These are phyloP conservation scores for Pseudonitzschia pungens DNA, from an alignment of 108 stramenopile species.

Conservation along the genomic window DNA sequence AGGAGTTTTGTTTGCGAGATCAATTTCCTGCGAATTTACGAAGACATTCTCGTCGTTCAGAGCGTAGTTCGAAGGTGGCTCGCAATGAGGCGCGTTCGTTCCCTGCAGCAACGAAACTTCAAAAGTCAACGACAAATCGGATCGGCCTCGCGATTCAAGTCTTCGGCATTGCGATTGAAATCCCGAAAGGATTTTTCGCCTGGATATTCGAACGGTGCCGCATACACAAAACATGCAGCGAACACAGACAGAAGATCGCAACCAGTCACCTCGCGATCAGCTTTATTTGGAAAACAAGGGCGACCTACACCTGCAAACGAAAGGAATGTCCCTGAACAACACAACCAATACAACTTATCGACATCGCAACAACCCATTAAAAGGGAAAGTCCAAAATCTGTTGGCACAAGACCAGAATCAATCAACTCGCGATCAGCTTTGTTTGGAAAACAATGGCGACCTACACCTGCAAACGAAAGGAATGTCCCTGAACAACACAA, in stretches of 20 bases:
- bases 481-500: too few relatives aligned
- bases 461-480: not conserved
- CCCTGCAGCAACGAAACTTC: slow-evolving; percentile 4
- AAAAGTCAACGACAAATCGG: not conserved
- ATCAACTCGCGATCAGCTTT: too few relatives aligned
- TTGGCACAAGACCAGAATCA: too few relatives aligned
- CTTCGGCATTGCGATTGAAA: not conserved
- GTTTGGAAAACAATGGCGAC: too few relatives aligned
- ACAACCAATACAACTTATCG: too few relatives aligned
- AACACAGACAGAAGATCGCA: not conserved
- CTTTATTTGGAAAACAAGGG: too few relatives aligned
- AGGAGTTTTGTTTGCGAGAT: slow-evolving; percentile 55
- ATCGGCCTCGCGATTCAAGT: not conserved
- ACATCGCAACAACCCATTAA: too few relatives aligned
- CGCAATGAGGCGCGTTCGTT: slow-evolving; percentile 18
- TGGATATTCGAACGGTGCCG: not conserved
- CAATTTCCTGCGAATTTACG: slow-evolving; percentile 55
- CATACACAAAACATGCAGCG: not conserved
- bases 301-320: not conserved
- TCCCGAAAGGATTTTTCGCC: not conserved
- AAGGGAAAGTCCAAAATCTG: too few relatives aligned
- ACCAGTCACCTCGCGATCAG: too few relatives aligned
- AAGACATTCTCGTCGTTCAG: slow-evolving; percentile 64
- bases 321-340: too few relatives aligned
- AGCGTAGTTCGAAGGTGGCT: slow-evolving; percentile 66